These are phyloP conservation scores for Lachancea waltii DNA, from an alignment of 805 yeast species.

Conservation along the genomic window DNA sequence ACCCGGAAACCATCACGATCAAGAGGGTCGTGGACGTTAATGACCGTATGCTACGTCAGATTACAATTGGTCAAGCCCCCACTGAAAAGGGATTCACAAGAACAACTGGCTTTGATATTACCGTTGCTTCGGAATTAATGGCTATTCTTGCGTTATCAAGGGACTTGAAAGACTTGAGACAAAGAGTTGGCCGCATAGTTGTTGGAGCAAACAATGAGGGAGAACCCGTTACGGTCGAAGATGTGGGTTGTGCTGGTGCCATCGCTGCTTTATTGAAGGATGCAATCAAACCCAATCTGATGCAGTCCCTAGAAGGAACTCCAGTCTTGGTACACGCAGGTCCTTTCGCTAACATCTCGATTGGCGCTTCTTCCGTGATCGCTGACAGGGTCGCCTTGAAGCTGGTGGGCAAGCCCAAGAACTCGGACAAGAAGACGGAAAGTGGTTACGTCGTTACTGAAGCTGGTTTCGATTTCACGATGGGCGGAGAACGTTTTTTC, in stretches of 20 bases:
- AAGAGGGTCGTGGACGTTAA: conserved; percentile 92
- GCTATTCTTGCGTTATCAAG: conserved; percentile 85
- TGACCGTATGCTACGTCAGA: conserved; percentile 83
- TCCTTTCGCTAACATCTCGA: conserved; percentile 94
- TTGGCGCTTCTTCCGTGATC: conserved; percentile 91
- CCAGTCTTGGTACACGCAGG: conserved; percentile 98
- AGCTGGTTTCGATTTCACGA: conserved; percentile 97
- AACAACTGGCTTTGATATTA: conserved; percentile 87
- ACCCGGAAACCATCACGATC: conserved; percentile 85
- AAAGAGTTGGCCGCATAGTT: conserved; percentile 81
- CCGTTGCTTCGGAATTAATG: conserved; percentile 96
- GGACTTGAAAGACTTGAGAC: conserved; percentile 74
- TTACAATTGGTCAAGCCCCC: conserved; percentile 86
- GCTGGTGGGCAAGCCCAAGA: conserved; percentile 63
- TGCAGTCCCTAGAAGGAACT: conserved; percentile 97
- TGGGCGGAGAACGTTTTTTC: conserved; percentile 98
- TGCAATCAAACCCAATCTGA: conserved; percentile 91
- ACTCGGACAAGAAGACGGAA: conserved; percentile 34
- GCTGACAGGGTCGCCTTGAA: conserved; percentile 92
- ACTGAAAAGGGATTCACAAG: conserved; percentile 87
- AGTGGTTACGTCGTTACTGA: conserved; percentile 91
- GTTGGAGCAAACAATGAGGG: conserved; percentile 74
- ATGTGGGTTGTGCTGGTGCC: conserved; percentile 93
- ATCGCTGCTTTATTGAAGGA: conserved; percentile 90
- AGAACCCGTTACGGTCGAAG: conserved; percentile 87